Evolutionary conservation across 805 yeast genomes (phyloP).

Genomic region (Saccharomycopsis sp.): DNA sequence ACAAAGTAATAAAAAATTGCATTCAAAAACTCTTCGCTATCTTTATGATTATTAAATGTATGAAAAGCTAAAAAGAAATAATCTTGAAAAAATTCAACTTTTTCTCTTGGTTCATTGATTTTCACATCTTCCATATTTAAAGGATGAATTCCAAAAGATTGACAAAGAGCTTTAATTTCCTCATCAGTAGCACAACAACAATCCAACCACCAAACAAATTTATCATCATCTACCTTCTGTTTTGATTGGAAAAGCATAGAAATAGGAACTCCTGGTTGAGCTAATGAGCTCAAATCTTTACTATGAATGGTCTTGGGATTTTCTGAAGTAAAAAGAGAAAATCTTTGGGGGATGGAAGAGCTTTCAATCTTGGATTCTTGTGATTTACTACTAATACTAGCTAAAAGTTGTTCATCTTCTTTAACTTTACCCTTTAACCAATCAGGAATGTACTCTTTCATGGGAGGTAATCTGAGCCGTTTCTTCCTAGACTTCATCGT

Average conservation of each 20-base stretch:
- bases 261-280: slow-evolving; percentile 23
- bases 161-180: slow-evolving; percentile 84
- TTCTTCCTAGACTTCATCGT: too few species aligned
- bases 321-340: slow-evolving; percentile 72
- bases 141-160: slow-evolving; percentile 95
- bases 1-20: slow-evolving; percentile 50
- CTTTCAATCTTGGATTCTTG: too few species aligned
- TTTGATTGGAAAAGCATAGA: slow-evolving; percentile 5
- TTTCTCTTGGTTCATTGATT: slow-evolving; percentile 94
- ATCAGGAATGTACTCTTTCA: too few species aligned
- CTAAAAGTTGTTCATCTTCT: too few species aligned
- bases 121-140: slow-evolving; percentile 95
- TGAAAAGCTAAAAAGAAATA: slow-evolving; percentile 96
- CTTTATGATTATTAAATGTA: slow-evolving; percentile 80
- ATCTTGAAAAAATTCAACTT: slow-evolving; percentile 81
- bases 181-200: slow-evolving; percentile 89
- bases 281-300: slow-evolving; percentile 72
- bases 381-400: too few species aligned
- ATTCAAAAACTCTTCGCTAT: slow-evolving; percentile 71
- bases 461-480: too few species aligned
- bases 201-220: slow-evolving; percentile 84
- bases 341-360: too few species aligned
- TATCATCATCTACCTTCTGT: slow-evolving; percentile 29
- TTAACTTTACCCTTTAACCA: too few species aligned
- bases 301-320: slow-evolving; percentile 84